Evolutionary conservation across 441 rosid species (phyloP).

Genomic region (Biscutella auriculata): DNA sequence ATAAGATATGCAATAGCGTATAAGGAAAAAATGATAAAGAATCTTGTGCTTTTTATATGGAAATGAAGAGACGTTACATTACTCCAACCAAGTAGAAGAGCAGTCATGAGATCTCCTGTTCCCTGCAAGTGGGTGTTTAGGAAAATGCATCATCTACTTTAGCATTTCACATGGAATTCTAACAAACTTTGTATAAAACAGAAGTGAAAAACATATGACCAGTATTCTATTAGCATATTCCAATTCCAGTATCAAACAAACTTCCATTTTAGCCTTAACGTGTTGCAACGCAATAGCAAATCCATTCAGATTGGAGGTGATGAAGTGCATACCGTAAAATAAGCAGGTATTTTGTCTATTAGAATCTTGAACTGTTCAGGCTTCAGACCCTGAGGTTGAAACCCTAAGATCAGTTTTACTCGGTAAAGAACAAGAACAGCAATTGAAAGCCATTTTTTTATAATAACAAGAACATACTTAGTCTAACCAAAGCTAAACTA

Average conservation of each 20-base stretch:
- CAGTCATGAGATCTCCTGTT: slow-evolving; percentile 93
- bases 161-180: background rate
- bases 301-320: background rate
- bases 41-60: background rate
- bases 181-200: background rate
- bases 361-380: slow-evolving; percentile 88
- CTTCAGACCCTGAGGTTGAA: slow-evolving; percentile 42
- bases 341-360: slow-evolving; percentile 82
- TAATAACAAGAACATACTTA: background rate
- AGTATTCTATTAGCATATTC: background rate
- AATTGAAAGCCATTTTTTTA: background rate
- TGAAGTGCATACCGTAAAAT: slow-evolving; percentile 68
- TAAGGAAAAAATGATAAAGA: background rate
- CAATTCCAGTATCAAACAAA: background rate
- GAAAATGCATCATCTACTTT: background rate
- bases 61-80: slow-evolving; percentile 41
- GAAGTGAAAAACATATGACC: background rate
- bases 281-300: background rate
- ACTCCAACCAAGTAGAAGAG: slow-evolving; percentile 98
- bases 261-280: background rate
- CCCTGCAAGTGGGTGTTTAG: slow-evolving; percentile 44
- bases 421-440: background rate
- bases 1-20: background rate
- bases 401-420: slow-evolving; percentile 1
- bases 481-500: background rate